Percentiles rank a stretch among this genome's conserved stretches.
Conservation (phyloP, 2,329 filamentous ascomycete genomes). For the Colletotrichum tropicale region DNA sequence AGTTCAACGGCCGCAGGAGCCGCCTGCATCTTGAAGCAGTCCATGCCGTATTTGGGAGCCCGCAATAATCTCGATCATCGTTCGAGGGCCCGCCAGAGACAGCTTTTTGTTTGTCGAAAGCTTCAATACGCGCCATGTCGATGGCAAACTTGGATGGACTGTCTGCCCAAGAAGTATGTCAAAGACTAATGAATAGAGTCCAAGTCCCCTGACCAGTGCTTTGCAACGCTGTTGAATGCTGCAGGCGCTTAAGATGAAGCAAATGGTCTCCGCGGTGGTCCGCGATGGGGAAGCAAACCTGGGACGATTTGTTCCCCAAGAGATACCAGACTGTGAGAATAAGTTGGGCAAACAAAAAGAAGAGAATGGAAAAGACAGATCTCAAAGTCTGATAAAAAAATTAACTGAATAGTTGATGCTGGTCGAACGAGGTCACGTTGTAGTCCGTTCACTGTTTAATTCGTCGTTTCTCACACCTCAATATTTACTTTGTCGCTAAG, state of each 20-base stretch:
- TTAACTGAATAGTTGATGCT: not conserved
- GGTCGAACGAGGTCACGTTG: not conserved
- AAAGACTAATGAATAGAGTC: not conserved
- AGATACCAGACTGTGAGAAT: not conserved
- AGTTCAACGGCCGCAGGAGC: constrained; percentile 50
- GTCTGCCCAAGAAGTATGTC: not conserved
- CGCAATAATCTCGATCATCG: not conserved
- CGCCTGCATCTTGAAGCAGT: constrained; percentile 52
- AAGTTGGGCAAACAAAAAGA: not conserved
- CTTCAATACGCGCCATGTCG: not conserved
- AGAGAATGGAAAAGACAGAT: not conserved
- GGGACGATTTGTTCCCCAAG: not conserved
- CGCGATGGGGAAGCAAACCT: not conserved
- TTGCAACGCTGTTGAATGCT: not conserved
- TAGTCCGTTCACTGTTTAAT: not conserved
- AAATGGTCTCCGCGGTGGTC: not conserved
- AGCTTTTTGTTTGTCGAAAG: not conserved
- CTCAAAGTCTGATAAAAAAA: not conserved
- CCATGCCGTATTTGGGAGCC: constrained; percentile 33
- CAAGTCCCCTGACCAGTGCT: not conserved
- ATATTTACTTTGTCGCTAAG: not conserved
- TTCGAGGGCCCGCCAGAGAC: not conserved
- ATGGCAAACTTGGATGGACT: not conserved
- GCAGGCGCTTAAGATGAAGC: not conserved
- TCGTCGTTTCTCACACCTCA: not conserved